Base-by-base conservation (phyloP, 2,329 filamentous ascomycete genomes). In the Fusarium lyarnte region DNA sequence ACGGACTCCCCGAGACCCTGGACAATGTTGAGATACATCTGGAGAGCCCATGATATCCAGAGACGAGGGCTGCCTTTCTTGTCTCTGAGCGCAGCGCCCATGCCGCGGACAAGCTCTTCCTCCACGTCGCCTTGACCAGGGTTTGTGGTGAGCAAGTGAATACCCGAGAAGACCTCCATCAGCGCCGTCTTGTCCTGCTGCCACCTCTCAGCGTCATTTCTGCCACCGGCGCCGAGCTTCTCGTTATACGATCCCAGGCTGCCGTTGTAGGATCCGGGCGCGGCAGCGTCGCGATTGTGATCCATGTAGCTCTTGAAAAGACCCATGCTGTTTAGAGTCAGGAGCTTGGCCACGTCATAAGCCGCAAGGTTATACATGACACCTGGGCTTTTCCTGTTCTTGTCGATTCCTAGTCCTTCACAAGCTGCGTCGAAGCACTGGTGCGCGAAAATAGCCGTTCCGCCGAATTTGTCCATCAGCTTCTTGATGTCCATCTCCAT, bases 401-500 rank as follows among this genome's bases (percentile, higher is more conserved):
- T 4, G 41, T 72, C 53, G 27, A 75, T 53, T 7, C 61, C 67
- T 8, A 43, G n/a, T 1, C 16, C 25, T 8, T 38, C 21, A 17
- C 63, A 75, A 10, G 63, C 29, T 2, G 12, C 5, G 3, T 12
- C 2, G 36, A 74, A 70, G 49, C 60, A 65, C 16, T 12, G 11
- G 1, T 42, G 29, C 1, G 25, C 27, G 9, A 76, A 17, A 4
- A 31, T 2, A 4, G 8, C 6, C 31, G 35, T 46, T 3, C 74
- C 64, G 5, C 47, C 58, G 1, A 57, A 31, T 25, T 66, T 62
- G 6, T 61, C 58, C 3, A 74, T 8, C 1, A 75, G 2, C 5
- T 80, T 83, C 71, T 85, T 82, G 60, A 87, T 86, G 43, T 89
- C 84, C 72, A 88, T 86, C 21, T 76, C 73, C 67, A 77, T 72